Evolutionary conservation across 176 grass and related monocot species (phyloP).

Genomic region (Phoenix dactylifera): DNA sequence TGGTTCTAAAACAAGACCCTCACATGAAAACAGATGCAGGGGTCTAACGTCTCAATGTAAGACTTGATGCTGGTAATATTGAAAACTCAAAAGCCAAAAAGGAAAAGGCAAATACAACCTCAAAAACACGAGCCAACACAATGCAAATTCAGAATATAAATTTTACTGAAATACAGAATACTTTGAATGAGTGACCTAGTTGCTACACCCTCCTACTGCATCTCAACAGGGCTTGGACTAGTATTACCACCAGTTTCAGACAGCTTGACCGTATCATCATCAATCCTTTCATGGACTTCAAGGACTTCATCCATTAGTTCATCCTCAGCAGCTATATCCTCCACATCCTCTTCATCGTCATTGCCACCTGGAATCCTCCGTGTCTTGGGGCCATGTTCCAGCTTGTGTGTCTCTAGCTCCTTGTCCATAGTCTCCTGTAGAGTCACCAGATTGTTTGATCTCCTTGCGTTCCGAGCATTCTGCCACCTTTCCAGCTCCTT

Average conservation of each 20-base stretch:
- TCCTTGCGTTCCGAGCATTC: conserved; percentile 62
- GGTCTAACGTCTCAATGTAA: too few relatives aligned
- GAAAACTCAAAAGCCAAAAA: too few relatives aligned
- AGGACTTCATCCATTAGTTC: conserved; percentile 90
- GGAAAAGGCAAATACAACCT: too few relatives aligned
- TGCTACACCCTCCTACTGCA: too few relatives aligned
- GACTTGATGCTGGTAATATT: too few relatives aligned
- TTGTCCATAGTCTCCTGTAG: conserved; percentile 89
- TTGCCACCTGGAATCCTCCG: conserved; percentile 50
- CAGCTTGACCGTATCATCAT: conserved; percentile 36
- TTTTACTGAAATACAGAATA: too few relatives aligned
- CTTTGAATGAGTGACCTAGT: too few relatives aligned
- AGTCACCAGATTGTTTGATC: conserved; percentile 34
- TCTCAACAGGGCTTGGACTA: conserved; percentile 14
- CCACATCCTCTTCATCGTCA: conserved; percentile 69
- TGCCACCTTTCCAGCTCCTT: conserved; percentile 77
- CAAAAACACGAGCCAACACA: too few relatives aligned
- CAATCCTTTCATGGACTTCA: conserved; percentile 39
- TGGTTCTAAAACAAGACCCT: too few relatives aligned
- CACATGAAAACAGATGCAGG: too few relatives aligned
- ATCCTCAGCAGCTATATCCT: conserved; percentile 71
- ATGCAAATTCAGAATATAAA: too few relatives aligned
- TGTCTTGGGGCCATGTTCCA: conserved; percentile 85
- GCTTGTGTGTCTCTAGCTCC: conserved; percentile 78
- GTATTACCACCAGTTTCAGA: conserved; percentile 29